Evolutionary conservation across 352 stramenopile species (phyloP), one percentile per base, ranked within the genome.

Genomic region (Phytopythium chamaehyphon): DNA sequence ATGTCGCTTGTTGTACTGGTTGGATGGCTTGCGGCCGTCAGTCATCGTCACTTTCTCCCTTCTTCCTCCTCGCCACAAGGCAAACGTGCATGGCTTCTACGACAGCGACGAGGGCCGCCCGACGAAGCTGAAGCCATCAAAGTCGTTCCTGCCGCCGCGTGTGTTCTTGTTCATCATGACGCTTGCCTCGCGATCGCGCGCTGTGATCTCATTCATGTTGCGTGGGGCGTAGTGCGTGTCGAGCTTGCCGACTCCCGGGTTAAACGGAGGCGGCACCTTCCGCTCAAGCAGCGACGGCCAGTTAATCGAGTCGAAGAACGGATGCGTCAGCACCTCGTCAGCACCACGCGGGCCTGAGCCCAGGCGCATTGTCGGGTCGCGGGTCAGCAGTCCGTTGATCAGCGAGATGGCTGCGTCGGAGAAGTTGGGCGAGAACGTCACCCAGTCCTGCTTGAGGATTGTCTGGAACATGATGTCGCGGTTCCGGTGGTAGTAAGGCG

Each of bases 361-460:
- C 15, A 99, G 83, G 50, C 97, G 84, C 66, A 92, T 76, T 33
- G 80, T 93, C 19, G 97, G 97, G 64, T 99, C 95, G 35, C 96
- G 91, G 1, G 95, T 98, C 28, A 99, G 75, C 23, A 99, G 65
- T 64, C 95, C 95, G 47, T 90, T 84, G 46, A 99, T 93, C 24
- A 99, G 67, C 43, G 77, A 81, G 47, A 94, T 86, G 0, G 96
- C 89, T 15, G 76, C 59, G 49, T 89, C 76, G 3, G 88, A 97
- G 40, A 99, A 93, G 50, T 90, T 97, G 15, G 87, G 74, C 40
- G 97, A 97, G 70, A 99, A 99, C 9, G 87, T 96, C 9, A 99
- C 86, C 68, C 83, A 96, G 51, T 95, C 83, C 60, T 93, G 84
- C 69, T 95, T 95, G 45, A 96, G 55, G 64, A 96, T 96, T 46